These are phyloP conservation scores for Aspergillus sp. DNA, from an alignment of 2,329 filamentous ascomycete genomes.

Conservation along the genomic window DNA sequence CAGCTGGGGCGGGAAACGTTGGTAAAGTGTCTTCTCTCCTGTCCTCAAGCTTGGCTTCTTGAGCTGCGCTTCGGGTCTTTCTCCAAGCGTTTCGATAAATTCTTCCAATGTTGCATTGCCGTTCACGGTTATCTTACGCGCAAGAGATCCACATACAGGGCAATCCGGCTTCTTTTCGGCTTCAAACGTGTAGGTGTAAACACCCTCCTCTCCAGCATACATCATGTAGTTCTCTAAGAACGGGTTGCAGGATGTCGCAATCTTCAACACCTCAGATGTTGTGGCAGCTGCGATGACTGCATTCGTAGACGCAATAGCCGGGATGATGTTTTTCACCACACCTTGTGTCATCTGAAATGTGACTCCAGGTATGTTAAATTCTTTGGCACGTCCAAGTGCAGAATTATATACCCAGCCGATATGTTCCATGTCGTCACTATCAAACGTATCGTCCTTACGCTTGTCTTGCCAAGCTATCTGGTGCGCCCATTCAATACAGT, in stretches of 20 bases:
- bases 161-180: conserved; percentile 94
- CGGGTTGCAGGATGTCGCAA: conserved; percentile 79
- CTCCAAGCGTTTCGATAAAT: conserved; percentile 79
- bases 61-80: conserved; percentile 83
- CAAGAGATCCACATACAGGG: conserved; percentile 83
- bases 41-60: conserved; percentile 87
- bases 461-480: conserved; percentile 95
- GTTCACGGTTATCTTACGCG: conserved; percentile 72
- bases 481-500: conserved; percentile 98
- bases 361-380: conserved; percentile 89
- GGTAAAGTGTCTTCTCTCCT: conserved; percentile 83
- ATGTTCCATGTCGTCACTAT: conserved; percentile 95
- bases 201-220: conserved; percentile 93
- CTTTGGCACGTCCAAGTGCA: conserved; percentile 73
- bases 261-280: conserved; percentile 96
- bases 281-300: conserved; percentile 93
- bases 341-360: conserved; percentile 96
- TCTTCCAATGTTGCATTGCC: conserved; percentile 73
- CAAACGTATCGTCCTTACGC: conserved; percentile 77
- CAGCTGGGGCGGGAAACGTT: conserved; percentile 77
- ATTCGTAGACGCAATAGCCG: conserved; percentile 96
- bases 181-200: conserved; percentile 97
- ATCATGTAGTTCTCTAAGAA: conserved; percentile 96
- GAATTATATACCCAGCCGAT: conserved; percentile 95
- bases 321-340: conserved; percentile 99